Percentiles rank a stretch among this genome's conserved stretches.
phyloP scores from a whole-genome alignment of 306 rosid genomes.

The Mucuna pruriens region DNA sequence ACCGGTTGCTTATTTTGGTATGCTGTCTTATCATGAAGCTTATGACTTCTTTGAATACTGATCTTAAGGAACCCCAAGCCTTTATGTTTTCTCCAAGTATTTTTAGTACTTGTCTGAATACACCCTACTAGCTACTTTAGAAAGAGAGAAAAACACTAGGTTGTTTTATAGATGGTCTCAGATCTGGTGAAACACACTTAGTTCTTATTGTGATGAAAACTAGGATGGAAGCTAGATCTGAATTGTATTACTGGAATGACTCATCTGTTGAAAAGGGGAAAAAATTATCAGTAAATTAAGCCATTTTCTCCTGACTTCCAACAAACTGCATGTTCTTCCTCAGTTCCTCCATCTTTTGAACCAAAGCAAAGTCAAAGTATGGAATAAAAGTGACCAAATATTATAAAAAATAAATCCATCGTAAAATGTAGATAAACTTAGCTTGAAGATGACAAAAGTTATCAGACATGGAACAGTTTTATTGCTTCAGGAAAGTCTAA shows the following conservation, averaged over 20 bases:
- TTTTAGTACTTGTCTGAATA: neutral
- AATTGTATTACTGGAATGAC: conserved; percentile 5
- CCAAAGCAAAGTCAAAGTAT: neutral
- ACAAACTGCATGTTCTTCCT: conserved; percentile 1
- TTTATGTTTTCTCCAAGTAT: neutral
- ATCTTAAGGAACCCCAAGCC: neutral
- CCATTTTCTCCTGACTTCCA: conserved; percentile 1
- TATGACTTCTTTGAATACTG: conserved; percentile 23
- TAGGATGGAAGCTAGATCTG: conserved; percentile 9
- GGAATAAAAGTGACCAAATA: neutral
- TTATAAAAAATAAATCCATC: neutral
- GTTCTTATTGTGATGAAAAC: neutral
- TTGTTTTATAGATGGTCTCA: neutral
- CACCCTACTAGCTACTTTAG: conserved; percentile 15
- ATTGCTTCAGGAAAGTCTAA: neutral
- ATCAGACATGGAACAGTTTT: neutral
- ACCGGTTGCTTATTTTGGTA: conserved; percentile 87
- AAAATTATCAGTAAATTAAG: neutral
- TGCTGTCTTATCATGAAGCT: conserved; percentile 36
- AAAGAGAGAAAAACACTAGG: conserved; percentile 10
- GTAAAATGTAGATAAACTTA: neutral
- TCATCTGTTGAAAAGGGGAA: neutral
- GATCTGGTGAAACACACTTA: neutral
- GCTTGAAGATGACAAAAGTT: neutral
- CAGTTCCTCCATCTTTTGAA: neutral